A percentile compares a stretch with the other conserved stretches of the same genome.
Evolutionary conservation across 768 basidiomycete genomes (phyloP).

Genomic region (Coprinopsis strossmayeri): DNA sequence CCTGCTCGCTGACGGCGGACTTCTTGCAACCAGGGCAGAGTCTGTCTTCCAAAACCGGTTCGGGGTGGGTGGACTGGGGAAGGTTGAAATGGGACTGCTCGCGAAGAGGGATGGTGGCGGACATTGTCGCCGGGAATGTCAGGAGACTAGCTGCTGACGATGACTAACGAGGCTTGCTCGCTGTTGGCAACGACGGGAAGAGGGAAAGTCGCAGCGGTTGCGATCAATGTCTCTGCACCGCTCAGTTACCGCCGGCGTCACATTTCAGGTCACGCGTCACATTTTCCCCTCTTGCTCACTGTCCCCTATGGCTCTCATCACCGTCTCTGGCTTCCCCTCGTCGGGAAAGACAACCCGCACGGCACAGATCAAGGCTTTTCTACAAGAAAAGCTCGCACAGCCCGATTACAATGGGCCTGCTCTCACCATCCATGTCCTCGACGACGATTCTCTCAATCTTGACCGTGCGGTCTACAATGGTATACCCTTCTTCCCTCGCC

Average conservation of each 20-base stretch:
- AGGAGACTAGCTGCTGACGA: slow-evolving; percentile 7
- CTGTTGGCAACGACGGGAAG: neutral
- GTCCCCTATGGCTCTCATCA: slow-evolving; percentile 79
- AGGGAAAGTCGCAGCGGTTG: neutral
- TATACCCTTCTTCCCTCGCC: slow-evolving; percentile 25
- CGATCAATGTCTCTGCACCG: neutral
- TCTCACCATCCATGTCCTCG: slow-evolving; percentile 44
- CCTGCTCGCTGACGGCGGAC: slow-evolving; percentile 70
- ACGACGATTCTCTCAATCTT: slow-evolving; percentile 68
- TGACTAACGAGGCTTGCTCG: slow-evolving; percentile 8
- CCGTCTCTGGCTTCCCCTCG: slow-evolving; percentile 81
- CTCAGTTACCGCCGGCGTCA: slow-evolving; percentile 3
- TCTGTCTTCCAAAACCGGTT: slow-evolving; percentile 42
- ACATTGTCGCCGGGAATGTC: slow-evolving; percentile 18
- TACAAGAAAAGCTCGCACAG: slow-evolving; percentile 47
- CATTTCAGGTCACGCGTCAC: neutral
- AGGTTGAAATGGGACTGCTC: slow-evolving; percentile 31
- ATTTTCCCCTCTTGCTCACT: neutral
- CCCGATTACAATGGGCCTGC: slow-evolving; percentile 48
- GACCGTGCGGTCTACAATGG: slow-evolving; percentile 67
- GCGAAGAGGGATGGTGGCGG: slow-evolving; percentile 24
- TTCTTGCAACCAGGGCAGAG: slow-evolving; percentile 78
- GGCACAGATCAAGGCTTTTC: slow-evolving; percentile 48
- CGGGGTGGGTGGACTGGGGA: slow-evolving; percentile 18
- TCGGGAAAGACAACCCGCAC: slow-evolving; percentile 83